Base-by-base conservation (phyloP, 116 monocot genomes). In the Dioscorea cayenensis region DNA sequence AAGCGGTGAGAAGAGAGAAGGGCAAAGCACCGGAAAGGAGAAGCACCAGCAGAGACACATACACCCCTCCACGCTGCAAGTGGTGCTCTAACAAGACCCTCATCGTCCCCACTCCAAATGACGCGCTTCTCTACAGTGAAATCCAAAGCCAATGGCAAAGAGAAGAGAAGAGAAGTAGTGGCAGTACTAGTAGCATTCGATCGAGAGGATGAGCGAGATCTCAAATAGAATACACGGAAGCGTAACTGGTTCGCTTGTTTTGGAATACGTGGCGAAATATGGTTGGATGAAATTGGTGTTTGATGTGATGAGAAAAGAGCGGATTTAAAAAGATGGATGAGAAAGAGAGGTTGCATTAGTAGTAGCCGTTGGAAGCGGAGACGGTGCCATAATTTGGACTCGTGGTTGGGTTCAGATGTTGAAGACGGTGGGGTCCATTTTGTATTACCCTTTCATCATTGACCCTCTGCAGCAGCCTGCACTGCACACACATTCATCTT, bases 21-120 rank as follows among this genome's bases (percentile, higher is more conserved):
- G 86, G 65, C 65, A 86, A 55, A 89, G 38, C 28, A 72, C 43
- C 12, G 89, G 89, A 36, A 36, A 86, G 74, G 7, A 89, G 73
- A 28, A 89, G 76, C 49, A 81, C 63, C 63, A 86, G 51, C 2
- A 76, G 38, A 23, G 83, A 83, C 22, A 72, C 81, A 37, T 78
- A 37, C 43, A 74, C 71, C 22, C 71, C 86, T 2, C 70, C 78
- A 20, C 77, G 55, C 43, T 70, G 65, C 67, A 51, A 6, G 25
- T 60, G 68, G 12, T 28, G n/a, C 11, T 59, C 28, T 10, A 14
- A 62, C 68, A 60, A 68, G 19, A 6, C 14, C 60, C 36, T 28
- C 68, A 60, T 48, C 62, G 18, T 18, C 49, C 14, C 18, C 32
- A 9, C 25, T 55, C 14, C 55, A 16, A 55, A 43, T 43, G 5